Conservation (phyloP, 371 early-diverging fungal species). For the Saksenaea oblongispora region DNA sequence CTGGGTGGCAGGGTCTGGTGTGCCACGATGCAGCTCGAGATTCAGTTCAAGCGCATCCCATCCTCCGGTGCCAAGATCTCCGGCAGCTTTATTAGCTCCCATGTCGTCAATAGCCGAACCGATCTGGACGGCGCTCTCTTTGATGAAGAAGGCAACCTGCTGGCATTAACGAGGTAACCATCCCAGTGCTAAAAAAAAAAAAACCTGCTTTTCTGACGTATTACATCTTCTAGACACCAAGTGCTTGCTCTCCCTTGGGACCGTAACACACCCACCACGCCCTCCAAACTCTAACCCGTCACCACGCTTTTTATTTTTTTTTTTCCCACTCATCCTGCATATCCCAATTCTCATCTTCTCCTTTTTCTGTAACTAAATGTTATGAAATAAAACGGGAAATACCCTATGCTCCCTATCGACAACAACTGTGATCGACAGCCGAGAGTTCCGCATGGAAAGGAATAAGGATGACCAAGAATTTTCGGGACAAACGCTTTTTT, state of each 20-base stretch:
- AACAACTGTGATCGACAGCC: too few species aligned
- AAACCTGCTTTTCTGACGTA: not conserved
- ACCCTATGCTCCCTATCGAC: too few species aligned
- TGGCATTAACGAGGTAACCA: conserved; percentile 45
- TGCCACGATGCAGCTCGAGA: conserved; percentile 49
- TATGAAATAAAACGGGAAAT: too few species aligned
- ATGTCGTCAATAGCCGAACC: conserved; percentile 45
- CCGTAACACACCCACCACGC: conserved; percentile 3
- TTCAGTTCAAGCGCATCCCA: conserved; percentile 45
- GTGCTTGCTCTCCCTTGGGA: conserved; percentile 13
- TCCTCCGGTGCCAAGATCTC: conserved; percentile 23
- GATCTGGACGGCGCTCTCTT: conserved; percentile 46
- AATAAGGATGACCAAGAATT: too few species aligned
- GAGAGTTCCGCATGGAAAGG: too few species aligned
- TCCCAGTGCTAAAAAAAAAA: not conserved
- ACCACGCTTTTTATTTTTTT: not conserved
- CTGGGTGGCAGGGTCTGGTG: conserved; percentile 41
- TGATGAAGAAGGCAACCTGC: conserved; percentile 30
- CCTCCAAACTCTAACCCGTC: too few species aligned
- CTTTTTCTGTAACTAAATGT: not conserved
- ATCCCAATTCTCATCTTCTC: not conserved
- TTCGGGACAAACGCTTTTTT: too few species aligned
- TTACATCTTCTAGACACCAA: conserved; percentile 14
- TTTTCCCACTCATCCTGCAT: not conserved
- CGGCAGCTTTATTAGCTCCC: conserved; percentile 32